Base-by-base conservation (phyloP, 1,284 basidiomycete species). In the Caloboletus firmus region DNA sequence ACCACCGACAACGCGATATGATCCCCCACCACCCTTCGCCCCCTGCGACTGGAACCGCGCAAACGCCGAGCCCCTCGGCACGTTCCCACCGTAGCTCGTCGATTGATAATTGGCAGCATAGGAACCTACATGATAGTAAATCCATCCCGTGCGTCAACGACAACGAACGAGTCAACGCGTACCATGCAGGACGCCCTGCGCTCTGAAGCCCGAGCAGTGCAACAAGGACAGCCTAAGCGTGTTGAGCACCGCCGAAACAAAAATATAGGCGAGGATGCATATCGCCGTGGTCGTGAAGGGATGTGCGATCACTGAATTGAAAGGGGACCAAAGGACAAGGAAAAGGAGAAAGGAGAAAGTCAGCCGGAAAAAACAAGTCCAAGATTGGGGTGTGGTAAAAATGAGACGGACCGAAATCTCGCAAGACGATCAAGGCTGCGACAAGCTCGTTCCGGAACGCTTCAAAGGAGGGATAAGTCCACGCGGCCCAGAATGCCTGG, bases 401-500 rank as follows among this genome's bases (percentile, higher is more conserved):
- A 45, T 6, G 44, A 45, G 2, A 42, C 67, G 45, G 1, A 69
- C 64, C 56, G 15, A 64, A 66, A 4, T 49, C 40, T 30, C 11
- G 18, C 51, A 65, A 12, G 18, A 26, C 49, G 17, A 55, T 46
- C n/a, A 67, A 24, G 36, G 52, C 50, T 0, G 55, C 51, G 0
- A 28, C 32, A 2, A 66, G 35, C n/a, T 47, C 64, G 48, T 58
- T 54, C 7, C 67, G 54, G 37, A 70, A 67, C 17, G 51, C 7
- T 24, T 68, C 64, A 31, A 66, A 65, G 4, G 64, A 67, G 0
- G 67, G 63, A 18, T 50, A 65, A 0, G 62, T 63, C 63, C 67
- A 69, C 1, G 30, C 58, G 7, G n/a, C 34, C 49, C 15, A 42
- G 28, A 43, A 67, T 1, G 39, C 52, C 6, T 51, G 17, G 22